Conservation (phyloP, 2,329 filamentous ascomycete species). For the Penicillium corylophilum region DNA sequence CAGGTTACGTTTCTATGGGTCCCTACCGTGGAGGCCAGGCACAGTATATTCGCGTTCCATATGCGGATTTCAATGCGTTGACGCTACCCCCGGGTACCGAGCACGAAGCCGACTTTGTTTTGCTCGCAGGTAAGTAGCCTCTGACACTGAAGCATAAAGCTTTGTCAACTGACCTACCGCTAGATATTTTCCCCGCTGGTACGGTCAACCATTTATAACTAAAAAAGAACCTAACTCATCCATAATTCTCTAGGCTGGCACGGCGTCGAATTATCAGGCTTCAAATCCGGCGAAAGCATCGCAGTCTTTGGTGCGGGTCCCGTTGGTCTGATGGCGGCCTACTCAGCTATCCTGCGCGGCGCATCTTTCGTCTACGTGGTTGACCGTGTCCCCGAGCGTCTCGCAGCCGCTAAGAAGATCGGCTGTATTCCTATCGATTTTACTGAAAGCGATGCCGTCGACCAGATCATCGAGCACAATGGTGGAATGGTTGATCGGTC, state of each 20-base stretch:
- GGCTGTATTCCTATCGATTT: conserved; percentile 63
- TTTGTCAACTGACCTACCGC: not conserved
- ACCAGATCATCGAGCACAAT: conserved; percentile 60
- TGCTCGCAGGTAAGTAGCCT: conserved; percentile 40
- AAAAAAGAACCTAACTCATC: not conserved
- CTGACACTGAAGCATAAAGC: not conserved
- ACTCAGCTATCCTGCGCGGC: conserved; percentile 60
- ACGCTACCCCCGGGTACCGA: conserved; percentile 61
- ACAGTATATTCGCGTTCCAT: conserved; percentile 64
- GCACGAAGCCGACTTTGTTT: conserved; percentile 55
- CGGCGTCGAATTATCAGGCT: conserved; percentile 51
- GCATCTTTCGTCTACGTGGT: conserved; percentile 63
- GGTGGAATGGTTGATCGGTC: conserved; percentile 63
- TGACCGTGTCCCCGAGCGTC: conserved; percentile 60
- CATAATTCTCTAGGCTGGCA: conserved; percentile 27
- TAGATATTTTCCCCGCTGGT: conserved; percentile 25
- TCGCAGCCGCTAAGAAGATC: conserved; percentile 61
- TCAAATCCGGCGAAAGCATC: conserved; percentile 60
- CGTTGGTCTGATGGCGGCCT: conserved; percentile 66
- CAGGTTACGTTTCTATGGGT: conserved; percentile 47
- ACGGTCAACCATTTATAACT: not conserved
- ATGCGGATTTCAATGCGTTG: conserved; percentile 66
- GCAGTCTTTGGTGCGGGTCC: conserved; percentile 65
- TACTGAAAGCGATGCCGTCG: conserved; percentile 54
- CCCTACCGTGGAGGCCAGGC: conserved; percentile 56